A percentile compares a stretch with the other conserved stretches of the same genome.
Evolutionary conservation across 1,284 basidiomycete genomes (phyloP).

Genomic region (Ceratobasidium sp.): DNA sequence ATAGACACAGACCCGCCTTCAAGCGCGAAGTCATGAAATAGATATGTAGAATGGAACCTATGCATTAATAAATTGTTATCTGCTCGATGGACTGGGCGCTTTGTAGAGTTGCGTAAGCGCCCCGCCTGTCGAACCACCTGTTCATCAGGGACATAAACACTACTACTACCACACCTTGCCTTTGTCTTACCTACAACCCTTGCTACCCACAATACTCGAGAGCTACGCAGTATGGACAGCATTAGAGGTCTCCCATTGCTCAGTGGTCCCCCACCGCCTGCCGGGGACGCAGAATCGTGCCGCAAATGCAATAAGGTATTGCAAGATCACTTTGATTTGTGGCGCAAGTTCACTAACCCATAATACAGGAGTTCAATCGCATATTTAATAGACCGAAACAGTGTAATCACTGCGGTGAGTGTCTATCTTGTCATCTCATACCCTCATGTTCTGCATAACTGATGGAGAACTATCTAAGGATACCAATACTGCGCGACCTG

Average conservation of each 20-base stretch:
- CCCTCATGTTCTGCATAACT: too few relatives aligned
- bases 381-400: constrained; percentile 26
- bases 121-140: background rate
- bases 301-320: constrained; percentile 32
- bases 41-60: background rate
- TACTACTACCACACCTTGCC: background rate
- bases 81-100: background rate
- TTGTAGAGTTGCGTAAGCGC: too few relatives aligned
- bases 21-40: background rate
- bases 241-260: constrained; percentile 33
- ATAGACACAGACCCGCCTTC: background rate
- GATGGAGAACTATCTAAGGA: background rate
- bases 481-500: constrained; percentile 15
- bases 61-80: background rate
- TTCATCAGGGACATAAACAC: background rate
- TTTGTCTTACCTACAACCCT: background rate
- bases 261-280: constrained; percentile 18
- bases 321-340: too few relatives aligned
- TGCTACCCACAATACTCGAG: background rate
- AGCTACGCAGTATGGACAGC: constrained; percentile 7
- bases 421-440: too few relatives aligned
- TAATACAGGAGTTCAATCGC: constrained; percentile 23
- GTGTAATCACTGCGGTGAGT: constrained; percentile 35
- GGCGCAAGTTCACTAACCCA: too few relatives aligned
- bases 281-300: constrained; percentile 25